Evolutionary conservation across 768 basidiomycete genomes (phyloP).

Genomic region (Tylopilus balloui): DNA sequence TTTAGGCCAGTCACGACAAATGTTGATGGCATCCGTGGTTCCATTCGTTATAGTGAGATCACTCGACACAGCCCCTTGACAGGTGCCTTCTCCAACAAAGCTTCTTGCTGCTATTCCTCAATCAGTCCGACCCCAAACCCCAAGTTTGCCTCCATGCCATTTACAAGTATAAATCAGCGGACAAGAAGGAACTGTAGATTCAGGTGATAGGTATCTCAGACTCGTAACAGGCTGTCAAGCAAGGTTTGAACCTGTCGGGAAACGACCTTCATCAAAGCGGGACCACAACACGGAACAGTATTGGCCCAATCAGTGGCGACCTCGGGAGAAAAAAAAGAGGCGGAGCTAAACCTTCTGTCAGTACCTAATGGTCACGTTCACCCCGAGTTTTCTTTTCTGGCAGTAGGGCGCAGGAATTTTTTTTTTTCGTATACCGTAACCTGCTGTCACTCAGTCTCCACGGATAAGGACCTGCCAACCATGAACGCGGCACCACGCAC

Average conservation of each 20-base stretch:
- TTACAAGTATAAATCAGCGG: neutral
- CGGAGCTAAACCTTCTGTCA: conserved; percentile 17
- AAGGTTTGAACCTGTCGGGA: conserved; percentile 19
- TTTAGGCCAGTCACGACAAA: too few relatives aligned
- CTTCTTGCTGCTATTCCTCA: conserved; percentile 12
- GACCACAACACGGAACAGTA: conserved; percentile 6
- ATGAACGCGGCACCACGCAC: conserved; percentile 19
- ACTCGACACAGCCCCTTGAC: conserved; percentile 15
- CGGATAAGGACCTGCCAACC: conserved; percentile 15
- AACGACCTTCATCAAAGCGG: conserved; percentile 9
- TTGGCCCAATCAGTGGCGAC: neutral
- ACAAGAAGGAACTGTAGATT: neutral
- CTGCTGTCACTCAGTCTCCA: conserved; percentile 17
- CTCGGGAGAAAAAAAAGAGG: conserved; percentile 5
- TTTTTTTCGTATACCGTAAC: conserved; percentile 20
- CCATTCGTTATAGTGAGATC: neutral
- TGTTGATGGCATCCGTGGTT: too few relatives aligned
- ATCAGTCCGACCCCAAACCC: conserved; percentile 22
- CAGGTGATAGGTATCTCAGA: conserved; percentile 2
- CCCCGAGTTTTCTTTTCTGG: conserved; percentile 13
- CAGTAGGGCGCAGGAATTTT: conserved; percentile 25
- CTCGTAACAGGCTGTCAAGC: conserved; percentile 20
- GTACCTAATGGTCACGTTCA: conserved; percentile 14
- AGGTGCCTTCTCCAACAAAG: conserved; percentile 17
- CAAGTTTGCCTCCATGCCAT: neutral